Evolutionary conservation across 2,329 filamentous ascomycete genomes (phyloP).

Genomic region (Parastagonospora avenae): DNA sequence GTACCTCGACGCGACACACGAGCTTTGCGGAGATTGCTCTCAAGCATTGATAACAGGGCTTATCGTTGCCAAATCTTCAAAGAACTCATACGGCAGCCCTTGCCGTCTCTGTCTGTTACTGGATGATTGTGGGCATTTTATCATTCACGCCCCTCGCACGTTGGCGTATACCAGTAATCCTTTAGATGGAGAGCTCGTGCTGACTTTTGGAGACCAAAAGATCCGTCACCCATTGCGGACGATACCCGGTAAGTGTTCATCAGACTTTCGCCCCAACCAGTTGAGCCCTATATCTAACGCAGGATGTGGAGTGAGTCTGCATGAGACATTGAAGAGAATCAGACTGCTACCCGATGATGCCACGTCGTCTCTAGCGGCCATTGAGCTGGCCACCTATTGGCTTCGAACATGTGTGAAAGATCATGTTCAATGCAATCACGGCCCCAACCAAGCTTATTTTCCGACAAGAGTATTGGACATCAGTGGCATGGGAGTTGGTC

Average conservation of each 20-base stretch:
- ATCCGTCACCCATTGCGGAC: no score
- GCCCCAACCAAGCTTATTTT: background rate
- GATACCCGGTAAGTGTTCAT: no score
- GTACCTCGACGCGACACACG: no score
- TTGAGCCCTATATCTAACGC: background rate
- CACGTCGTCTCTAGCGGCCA: background rate
- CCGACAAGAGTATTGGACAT: background rate
- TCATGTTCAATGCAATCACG: background rate
- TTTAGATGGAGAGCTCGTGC: no score
- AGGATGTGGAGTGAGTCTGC: background rate
- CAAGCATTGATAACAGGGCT: background rate
- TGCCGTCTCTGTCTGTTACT: background rate
- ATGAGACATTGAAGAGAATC: background rate
- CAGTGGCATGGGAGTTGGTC: background rate
- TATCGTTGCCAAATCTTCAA: background rate
- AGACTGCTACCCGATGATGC: background rate
- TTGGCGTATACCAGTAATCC: no score
- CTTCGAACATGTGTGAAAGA: background rate
- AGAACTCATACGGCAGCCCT: background rate
- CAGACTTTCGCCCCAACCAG: no score
- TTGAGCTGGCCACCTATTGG: background rate
- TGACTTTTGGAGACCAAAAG: no score
- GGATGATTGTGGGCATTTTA: background rate
- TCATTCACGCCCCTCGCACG: no score
- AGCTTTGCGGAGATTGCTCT: background rate